Percentiles rank a stretch among this genome's conserved stretches.
Conservation (phyloP, 371 early-diverging fungal genomes). For the Rhizopus microsporus region DNA sequence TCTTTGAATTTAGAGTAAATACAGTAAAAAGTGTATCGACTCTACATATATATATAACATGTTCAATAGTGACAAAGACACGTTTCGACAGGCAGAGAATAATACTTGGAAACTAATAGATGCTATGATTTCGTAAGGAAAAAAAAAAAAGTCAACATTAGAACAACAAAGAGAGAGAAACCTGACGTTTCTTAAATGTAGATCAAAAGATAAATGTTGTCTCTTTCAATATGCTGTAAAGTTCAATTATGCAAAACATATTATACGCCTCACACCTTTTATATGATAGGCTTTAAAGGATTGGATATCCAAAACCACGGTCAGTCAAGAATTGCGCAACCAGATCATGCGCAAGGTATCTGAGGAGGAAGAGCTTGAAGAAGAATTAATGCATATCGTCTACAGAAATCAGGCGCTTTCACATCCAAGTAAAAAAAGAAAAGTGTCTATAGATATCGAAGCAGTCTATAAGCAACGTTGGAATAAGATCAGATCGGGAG, state of each 20-base stretch:
- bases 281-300: not conserved
- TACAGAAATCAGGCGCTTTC: not conserved
- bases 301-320: not conserved
- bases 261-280: not conserved
- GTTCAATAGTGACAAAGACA: not conserved
- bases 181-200: not conserved
- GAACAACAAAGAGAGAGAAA: not conserved
- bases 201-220: not conserved
- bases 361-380: conserved; percentile 1
- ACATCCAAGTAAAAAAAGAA: conserved; percentile 1
- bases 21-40: not conserved
- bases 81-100: not conserved
- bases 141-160: not conserved
- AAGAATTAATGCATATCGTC: conserved; percentile 2
- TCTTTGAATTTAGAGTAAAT: not conserved
- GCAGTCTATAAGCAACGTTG: not conserved
- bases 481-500: not conserved
- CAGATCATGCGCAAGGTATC: not conserved
- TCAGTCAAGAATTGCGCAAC: not conserved
- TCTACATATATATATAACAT: not conserved
- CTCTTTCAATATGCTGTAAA: not conserved
- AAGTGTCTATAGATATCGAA: not conserved
- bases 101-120: conserved; percentile 4
- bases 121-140: not conserved
- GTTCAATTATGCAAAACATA: not conserved